Evolutionary conservation across 129 eudicot species (phyloP).

Genomic region (Scalesia atractyloides): DNA sequence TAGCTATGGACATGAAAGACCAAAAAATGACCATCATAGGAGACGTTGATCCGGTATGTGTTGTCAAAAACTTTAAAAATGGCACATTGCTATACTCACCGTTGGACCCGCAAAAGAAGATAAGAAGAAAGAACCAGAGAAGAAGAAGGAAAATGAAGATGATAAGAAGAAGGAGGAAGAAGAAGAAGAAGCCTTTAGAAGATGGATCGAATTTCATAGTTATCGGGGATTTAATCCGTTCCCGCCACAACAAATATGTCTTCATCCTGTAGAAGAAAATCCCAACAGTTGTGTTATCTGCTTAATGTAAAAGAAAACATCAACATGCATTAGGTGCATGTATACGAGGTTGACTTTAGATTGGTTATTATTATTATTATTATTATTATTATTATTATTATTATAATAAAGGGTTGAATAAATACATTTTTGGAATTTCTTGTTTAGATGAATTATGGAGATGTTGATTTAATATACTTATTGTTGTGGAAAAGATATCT

Average conservation of each 20-base stretch:
- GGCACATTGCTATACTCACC: constrained; percentile 22
- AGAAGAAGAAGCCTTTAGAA: neutral
- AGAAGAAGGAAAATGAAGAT: neutral
- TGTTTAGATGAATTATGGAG: too few species aligned
- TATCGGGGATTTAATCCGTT: constrained; percentile 9
- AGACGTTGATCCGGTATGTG: constrained; percentile 36
- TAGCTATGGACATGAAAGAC: constrained; percentile 40
- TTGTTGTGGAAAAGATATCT: too few species aligned
- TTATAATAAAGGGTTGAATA: too few species aligned
- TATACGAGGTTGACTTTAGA: neutral
- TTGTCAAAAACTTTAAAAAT: constrained; percentile 25
- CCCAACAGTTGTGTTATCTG: constrained; percentile 44
- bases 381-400: too few species aligned
- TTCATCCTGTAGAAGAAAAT: constrained; percentile 29
- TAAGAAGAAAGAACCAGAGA: neutral
- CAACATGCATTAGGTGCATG: neutral
- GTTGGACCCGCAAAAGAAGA: constrained; percentile 44
- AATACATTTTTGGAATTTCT: too few species aligned
- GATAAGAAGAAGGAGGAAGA: constrained; percentile 14
- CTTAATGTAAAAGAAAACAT: neutral
- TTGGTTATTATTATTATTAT: neutral
- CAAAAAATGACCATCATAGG: constrained; percentile 36
- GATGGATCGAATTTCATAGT: neutral
- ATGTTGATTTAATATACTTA: too few species aligned
- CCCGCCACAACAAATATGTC: constrained; percentile 20